Evolutionary conservation across 2,329 filamentous ascomycete species (phyloP), one percentile per base, ranked within the genome.

Genomic region (Fusarium dlaminii): DNA sequence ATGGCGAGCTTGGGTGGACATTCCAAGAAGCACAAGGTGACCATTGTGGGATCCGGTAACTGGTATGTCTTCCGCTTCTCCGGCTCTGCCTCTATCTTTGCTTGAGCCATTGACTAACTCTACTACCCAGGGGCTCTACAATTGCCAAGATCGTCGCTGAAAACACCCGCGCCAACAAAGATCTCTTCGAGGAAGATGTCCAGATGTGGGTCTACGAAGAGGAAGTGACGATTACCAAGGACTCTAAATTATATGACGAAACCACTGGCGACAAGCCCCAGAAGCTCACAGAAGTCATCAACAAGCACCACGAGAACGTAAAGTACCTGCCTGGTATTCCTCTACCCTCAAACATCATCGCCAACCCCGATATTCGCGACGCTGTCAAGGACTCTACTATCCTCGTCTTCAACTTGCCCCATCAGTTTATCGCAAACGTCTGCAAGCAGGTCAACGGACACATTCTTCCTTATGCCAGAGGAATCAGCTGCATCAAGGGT

Each of bases 201-300:
- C 94, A 97, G 84, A 98, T 99, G 96, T 99, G 96, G 96, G 97
- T 99, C 80, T 98, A 91, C 81, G 96, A 99, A 84, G 96, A 99
- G 83, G 90, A 97, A 30, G 91, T 98, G 73, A 89, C 90, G 62
- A 87, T 98, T 46, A 85, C 93, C 18, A 88, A 92, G 78, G 87
- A 89, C 73, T 96, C 93, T 55, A 90, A 90, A 76, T 89, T 94
- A 84, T 95, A 94, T 87, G 88, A 93, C 78, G 80, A 88, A 27
- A 84, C 87, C 66, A 87, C 89, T 42, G 88, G 89, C 79, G 88
- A 90, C 72, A 87, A 90, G 73, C 90, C 92, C 7, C 93, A 96
- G 82, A 98, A 98, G 85, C 91, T 99, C 82, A 98, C 96, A 13
- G 83, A 90, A 58, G 84, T 99, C 77, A 98, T 99, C 90, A 99